phyloP scores from a whole-genome alignment of 208 protist species.

The Naegleria gruberi region DNA sequence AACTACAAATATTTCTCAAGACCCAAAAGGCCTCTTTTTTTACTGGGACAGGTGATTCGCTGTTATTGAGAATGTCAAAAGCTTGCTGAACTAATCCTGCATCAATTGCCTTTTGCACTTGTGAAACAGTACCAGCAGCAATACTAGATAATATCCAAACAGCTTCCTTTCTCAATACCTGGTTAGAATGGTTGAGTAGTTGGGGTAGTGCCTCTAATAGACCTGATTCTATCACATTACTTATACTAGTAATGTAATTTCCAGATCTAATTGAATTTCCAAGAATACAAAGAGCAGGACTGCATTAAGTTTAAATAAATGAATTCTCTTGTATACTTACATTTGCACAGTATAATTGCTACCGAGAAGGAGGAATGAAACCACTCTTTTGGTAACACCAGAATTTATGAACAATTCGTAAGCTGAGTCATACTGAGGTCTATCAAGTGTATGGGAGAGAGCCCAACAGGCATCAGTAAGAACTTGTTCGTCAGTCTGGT shows the following conservation, averaged over 20 bases:
- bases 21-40: slow-evolving; percentile 96
- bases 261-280: slow-evolving; percentile 69
- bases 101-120: slow-evolving; percentile 80
- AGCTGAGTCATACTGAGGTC: too few species aligned
- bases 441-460: slow-evolving; percentile 87
- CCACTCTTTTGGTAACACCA: too few species aligned
- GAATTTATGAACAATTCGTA: too few species aligned
- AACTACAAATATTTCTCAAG: slow-evolving; percentile 86
- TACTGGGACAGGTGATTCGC: slow-evolving; percentile 75
- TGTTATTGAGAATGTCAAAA: slow-evolving; percentile 65
- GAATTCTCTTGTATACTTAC: too few species aligned
- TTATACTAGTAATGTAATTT: too few species aligned
- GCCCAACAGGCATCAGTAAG: slow-evolving; percentile 91
- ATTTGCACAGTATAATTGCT: too few species aligned
- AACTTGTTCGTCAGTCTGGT: slow-evolving; percentile 81
- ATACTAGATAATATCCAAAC: slow-evolving; percentile 99
- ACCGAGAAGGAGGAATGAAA: too few species aligned
- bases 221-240: too few species aligned
- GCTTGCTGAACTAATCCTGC: slow-evolving; percentile 75
- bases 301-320: neutral
- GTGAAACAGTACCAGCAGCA: slow-evolving; percentile 79
- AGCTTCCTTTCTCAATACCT: slow-evolving; percentile 92
- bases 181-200: slow-evolving; percentile 69
- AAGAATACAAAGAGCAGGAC: slow-evolving; percentile 79
- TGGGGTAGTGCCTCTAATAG: too few species aligned